These are phyloP conservation scores for Rhodamnia argentea DNA, from an alignment of 345 rosid genomes.

Conservation along the genomic window DNA sequence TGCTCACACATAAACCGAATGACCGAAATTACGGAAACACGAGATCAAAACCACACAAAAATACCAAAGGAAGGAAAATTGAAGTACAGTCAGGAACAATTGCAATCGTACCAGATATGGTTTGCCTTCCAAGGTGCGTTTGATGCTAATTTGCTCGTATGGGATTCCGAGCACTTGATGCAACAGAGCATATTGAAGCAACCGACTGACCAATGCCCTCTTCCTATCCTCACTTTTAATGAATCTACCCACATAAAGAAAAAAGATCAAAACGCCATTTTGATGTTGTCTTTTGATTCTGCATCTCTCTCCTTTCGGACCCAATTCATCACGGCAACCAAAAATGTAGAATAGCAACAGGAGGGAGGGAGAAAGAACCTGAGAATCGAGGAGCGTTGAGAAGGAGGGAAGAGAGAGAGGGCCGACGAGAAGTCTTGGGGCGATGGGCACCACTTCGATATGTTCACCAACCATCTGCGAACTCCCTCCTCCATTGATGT, in stretches of 20 bases:
- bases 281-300: neutral
- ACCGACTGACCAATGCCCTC: conserved; percentile 47
- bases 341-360: neutral
- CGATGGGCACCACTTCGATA: conserved; percentile 51
- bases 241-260: conserved; percentile 22
- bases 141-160: conserved; percentile 25
- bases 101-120: conserved; percentile 46
- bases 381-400: conserved; percentile 33
- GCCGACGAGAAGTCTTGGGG: conserved; percentile 31
- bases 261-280: neutral
- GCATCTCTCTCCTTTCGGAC: neutral
- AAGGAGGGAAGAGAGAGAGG: conserved; percentile 37
- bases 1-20: neutral
- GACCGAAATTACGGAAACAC: neutral
- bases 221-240: conserved; percentile 45
- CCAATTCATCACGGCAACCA: neutral
- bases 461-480: conserved; percentile 46
- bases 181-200: conserved; percentile 50
- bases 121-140: conserved; percentile 50
- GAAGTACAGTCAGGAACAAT: neutral
- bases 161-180: conserved; percentile 34
- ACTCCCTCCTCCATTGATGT: conserved; percentile 43
- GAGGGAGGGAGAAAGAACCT: conserved; percentile 13
- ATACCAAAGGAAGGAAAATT: neutral
- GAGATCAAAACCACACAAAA: neutral